phyloP scores from a whole-genome alignment of 83 land plant genomes.

The Picea mariana region DNA sequence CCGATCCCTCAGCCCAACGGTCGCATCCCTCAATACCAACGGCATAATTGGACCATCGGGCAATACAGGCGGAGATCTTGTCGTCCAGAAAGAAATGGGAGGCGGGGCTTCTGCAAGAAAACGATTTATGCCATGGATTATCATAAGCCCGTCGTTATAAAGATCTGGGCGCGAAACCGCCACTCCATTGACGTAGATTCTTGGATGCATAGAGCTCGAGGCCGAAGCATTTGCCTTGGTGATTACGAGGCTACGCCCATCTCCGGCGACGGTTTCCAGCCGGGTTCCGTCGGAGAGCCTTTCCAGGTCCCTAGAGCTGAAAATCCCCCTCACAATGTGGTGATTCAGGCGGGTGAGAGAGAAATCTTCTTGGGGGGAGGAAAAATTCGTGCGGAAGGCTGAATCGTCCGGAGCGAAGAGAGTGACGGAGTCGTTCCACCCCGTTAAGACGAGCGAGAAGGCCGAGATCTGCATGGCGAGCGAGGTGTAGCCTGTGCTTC shows the following conservation, averaged over 20 bases:
- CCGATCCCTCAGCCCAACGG: slow-evolving; percentile 26
- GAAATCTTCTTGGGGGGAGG: too few species aligned
- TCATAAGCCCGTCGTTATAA: slow-evolving; percentile 37
- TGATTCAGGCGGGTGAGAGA: too few species aligned
- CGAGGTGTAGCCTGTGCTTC: slow-evolving; percentile 32
- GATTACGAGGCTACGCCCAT: slow-evolving; percentile 45
- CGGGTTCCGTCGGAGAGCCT: slow-evolving; percentile 33
- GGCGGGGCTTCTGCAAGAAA: slow-evolving; percentile 32
- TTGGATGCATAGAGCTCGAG: not conserved
- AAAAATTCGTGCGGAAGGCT: too few species aligned
- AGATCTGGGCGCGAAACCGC: slow-evolving; percentile 51
- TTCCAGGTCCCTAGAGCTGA: slow-evolving; percentile 25
- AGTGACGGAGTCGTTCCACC: slow-evolving; percentile 28
- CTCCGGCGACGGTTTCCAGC: slow-evolving; percentile 32
- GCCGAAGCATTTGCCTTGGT: not conserved
- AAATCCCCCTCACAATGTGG: slow-evolving; percentile 37
- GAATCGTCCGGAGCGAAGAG: slow-evolving; percentile 26
- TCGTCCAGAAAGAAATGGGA: slow-evolving; percentile 28
- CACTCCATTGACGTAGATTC: slow-evolving; percentile 41
- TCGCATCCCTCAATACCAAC: slow-evolving; percentile 39
- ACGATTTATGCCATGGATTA: slow-evolving; percentile 47
- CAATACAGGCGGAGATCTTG: not conserved
- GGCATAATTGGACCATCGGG: slow-evolving; percentile 21
- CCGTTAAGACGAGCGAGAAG: slow-evolving; percentile 12
- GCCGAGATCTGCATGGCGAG: slow-evolving; percentile 30